Percentiles rank a stretch among this genome's conserved stretches.
Evolutionary conservation across 2,329 filamentous ascomycete genomes (phyloP).

Genomic region (Pseudopithomyces maydicus): DNA sequence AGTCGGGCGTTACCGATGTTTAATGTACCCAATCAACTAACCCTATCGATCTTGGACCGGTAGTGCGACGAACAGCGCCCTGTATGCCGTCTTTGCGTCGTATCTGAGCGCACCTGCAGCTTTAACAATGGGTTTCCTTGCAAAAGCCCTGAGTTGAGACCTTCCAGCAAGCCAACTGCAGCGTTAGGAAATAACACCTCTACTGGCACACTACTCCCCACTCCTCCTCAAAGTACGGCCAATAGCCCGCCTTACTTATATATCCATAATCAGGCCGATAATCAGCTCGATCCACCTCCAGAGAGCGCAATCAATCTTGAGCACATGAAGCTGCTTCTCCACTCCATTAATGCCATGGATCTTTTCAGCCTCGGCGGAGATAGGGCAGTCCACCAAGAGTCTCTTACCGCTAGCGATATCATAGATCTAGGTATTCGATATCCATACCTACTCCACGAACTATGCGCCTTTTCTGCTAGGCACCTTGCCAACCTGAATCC

Average conservation of each 20-base stretch:
- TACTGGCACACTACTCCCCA: neutral
- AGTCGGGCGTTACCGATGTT: neutral
- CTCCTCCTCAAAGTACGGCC: neutral
- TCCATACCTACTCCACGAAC: constrained; percentile 45
- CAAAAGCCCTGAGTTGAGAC: neutral
- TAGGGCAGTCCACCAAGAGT: constrained; percentile 16
- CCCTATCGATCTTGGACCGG: neutral
- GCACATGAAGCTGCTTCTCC: constrained; percentile 45
- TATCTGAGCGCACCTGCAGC: constrained; percentile 22
- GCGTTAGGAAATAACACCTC: neutral
- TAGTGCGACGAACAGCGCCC: constrained; percentile 29
- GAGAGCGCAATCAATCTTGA: constrained; percentile 33
- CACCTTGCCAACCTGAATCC: constrained; percentile 39
- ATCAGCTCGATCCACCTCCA: neutral
- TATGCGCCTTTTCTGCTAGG: constrained; percentile 46
- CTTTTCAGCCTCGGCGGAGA: constrained; percentile 31
- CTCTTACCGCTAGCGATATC: constrained; percentile 17
- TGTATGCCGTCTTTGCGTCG: constrained; percentile 20
- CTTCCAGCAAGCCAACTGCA: neutral
- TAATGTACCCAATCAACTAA: neutral
- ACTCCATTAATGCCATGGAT: constrained; percentile 26
- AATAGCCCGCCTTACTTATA: neutral
- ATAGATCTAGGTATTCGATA: constrained; percentile 27
- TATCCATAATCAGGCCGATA: neutral
- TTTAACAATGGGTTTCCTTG: constrained; percentile 5